A percentile compares a stretch with the other conserved stretches of the same genome.
Evolutionary conservation across 2,329 filamentous ascomycete species (phyloP).

Genomic region (Tolypocladium capitatum): DNA sequence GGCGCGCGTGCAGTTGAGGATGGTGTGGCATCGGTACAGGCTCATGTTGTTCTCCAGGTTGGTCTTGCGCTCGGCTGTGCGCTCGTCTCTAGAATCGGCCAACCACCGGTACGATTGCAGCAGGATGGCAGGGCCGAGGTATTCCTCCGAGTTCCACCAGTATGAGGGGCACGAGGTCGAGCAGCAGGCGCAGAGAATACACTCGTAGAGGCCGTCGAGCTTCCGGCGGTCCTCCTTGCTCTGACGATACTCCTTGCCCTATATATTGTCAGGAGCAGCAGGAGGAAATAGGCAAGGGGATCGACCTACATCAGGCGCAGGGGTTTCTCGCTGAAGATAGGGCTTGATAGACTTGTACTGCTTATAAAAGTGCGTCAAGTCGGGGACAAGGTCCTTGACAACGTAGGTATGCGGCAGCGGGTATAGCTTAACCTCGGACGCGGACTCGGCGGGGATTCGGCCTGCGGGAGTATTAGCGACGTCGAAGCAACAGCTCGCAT

Average conservation of each 20-base stretch:
- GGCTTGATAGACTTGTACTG: conserved; percentile 99
- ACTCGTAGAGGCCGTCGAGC: conserved; percentile 97
- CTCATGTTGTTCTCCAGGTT: conserved; percentile 98
- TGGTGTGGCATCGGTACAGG: conserved; percentile 97
- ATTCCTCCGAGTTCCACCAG: conserved; percentile 99
- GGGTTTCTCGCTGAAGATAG: conserved; percentile 84
- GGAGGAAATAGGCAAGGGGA: background rate
- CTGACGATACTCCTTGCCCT: conserved; percentile 90
- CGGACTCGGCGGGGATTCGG: conserved; percentile 78
- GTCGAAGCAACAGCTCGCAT: background rate
- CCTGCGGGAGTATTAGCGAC: conserved; percentile 38
- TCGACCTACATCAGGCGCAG: conserved; percentile 62
- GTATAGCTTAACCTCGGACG: conserved; percentile 84
- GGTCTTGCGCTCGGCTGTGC: conserved; percentile 73
- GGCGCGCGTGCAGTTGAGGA: conserved; percentile 94
- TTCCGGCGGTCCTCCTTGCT: conserved; percentile 86
- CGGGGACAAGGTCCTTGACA: conserved; percentile 96
- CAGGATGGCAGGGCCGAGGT: conserved; percentile 91
- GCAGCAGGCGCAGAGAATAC: conserved; percentile 98
- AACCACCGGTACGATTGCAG: conserved; percentile 98
- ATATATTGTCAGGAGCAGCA: conserved; percentile 5
- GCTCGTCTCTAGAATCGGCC: conserved; percentile 86
- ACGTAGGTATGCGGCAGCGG: conserved; percentile 97
- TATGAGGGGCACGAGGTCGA: conserved; percentile 98
- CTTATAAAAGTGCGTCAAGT: conserved; percentile 98